Percentiles rank a stretch among this genome's conserved stretches.
phyloP scores from a whole-genome alignment of 2,329 filamentous ascomycete species.

The Daldinia sp. region DNA sequence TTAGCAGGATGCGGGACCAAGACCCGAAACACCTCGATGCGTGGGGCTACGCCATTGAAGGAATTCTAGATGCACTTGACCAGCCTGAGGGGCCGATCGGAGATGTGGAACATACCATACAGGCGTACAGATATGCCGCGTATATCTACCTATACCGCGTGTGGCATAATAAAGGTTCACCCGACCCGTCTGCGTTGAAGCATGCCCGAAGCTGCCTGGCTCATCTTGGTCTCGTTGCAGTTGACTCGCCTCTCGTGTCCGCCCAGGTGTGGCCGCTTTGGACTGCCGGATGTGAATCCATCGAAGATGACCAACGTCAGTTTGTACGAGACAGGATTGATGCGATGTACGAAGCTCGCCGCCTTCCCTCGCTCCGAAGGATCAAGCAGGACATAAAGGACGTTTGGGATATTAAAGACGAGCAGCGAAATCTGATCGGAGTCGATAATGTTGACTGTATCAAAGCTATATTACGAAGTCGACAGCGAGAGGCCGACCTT shows the following conservation, averaged over 20 bases:
- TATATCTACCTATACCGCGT: constrained; percentile 51
- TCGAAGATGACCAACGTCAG: constrained; percentile 42
- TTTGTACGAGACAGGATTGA: constrained; percentile 45
- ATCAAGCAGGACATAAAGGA: constrained; percentile 50
- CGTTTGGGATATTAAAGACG: constrained; percentile 51
- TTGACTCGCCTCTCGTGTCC: constrained; percentile 49
- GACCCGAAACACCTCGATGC: constrained; percentile 24
- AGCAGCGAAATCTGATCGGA: constrained; percentile 45
- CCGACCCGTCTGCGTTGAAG: constrained; percentile 38
- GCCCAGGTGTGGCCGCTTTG: constrained; percentile 52
- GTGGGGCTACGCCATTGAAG: constrained; percentile 34
- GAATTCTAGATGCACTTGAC: constrained; percentile 34
- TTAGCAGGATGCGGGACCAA: constrained; percentile 46
- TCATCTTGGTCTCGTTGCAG: constrained; percentile 46
- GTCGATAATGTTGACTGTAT: constrained; percentile 52
- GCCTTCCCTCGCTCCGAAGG: constrained; percentile 48
- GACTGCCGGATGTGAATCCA: constrained; percentile 52
- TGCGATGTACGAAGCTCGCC: constrained; percentile 49
- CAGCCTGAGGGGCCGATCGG: constrained; percentile 25
- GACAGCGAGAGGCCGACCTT: constrained; percentile 45
- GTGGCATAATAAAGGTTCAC: constrained; percentile 46
- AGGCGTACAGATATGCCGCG: constrained; percentile 51
- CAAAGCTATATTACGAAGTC: constrained; percentile 43
- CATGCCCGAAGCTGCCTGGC: constrained; percentile 47
- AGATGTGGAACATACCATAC: constrained; percentile 47